Evolutionary conservation across 345 rosid genomes (phyloP).

Genomic region (Citrus trifoliata): DNA sequence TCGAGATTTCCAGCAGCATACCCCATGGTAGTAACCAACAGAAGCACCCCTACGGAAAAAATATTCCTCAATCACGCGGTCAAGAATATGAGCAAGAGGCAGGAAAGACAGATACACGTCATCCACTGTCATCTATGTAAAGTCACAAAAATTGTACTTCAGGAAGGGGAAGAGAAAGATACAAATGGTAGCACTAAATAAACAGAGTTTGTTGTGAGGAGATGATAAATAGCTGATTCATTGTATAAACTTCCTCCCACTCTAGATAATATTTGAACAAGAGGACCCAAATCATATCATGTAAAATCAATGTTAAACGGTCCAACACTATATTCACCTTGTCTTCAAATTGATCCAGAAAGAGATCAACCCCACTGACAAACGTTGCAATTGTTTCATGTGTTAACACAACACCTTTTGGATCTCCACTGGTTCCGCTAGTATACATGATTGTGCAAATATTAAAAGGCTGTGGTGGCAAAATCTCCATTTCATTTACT

Average conservation of each 20-base stretch:
- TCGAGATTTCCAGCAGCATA: constrained; percentile 24
- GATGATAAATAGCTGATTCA: neutral
- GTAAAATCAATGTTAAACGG: neutral
- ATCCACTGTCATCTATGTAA: constrained; percentile 69
- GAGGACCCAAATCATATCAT: neutral
- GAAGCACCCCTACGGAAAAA: constrained; percentile 90
- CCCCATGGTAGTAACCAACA: constrained; percentile 95
- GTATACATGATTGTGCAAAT: constrained; percentile 96
- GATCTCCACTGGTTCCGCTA: constrained; percentile 97
- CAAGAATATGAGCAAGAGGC: constrained; percentile 93
- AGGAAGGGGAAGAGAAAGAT: neutral
- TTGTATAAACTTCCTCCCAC: neutral
- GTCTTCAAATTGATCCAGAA: constrained; percentile 83
- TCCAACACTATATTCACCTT: constrained; percentile 45
- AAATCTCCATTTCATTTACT: constrained; percentile 45
- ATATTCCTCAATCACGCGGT: constrained; percentile 81
- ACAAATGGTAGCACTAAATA: neutral
- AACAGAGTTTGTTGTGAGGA: neutral
- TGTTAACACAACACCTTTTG: constrained; percentile 88
- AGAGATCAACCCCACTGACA: constrained; percentile 72
- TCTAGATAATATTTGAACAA: neutral
- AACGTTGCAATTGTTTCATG: constrained; percentile 67
- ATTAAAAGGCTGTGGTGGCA: constrained; percentile 59
- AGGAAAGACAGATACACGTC: constrained; percentile 91
- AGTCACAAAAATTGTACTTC: constrained; percentile 4